Percentiles rank a stretch among this genome's conserved stretches.
Evolutionary conservation across 2,329 filamentous ascomycete genomes (phyloP).

Genomic region (Nigrospora osmanthi): DNA sequence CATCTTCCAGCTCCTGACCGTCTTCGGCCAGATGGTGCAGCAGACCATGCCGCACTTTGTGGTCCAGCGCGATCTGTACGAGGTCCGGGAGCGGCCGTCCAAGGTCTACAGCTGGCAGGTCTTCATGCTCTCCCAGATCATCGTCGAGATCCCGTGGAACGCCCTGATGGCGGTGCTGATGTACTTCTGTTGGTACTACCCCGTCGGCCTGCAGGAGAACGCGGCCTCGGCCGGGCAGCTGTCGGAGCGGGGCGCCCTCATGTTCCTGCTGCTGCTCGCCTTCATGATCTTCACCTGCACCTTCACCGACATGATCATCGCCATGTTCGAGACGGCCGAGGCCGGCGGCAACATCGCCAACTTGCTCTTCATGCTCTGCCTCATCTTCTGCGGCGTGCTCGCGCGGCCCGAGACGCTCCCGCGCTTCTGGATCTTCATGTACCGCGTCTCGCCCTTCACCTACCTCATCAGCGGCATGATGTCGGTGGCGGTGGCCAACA

Average conservation of each 20-base stretch:
- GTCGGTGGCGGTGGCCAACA: slow-evolving; percentile 52
- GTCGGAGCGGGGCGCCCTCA: slow-evolving; percentile 61
- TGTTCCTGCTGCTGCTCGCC: slow-evolving; percentile 65
- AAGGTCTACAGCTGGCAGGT: slow-evolving; percentile 78
- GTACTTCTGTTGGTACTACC: slow-evolving; percentile 77
- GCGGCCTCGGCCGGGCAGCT: slow-evolving; percentile 51
- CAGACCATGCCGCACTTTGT: slow-evolving; percentile 79
- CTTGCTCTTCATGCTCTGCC: slow-evolving; percentile 59
- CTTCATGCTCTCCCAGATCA: slow-evolving; percentile 72
- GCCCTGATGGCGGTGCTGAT: slow-evolving; percentile 64
- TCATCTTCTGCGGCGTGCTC: slow-evolving; percentile 70
- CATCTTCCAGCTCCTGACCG: slow-evolving; percentile 71
- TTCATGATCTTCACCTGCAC: slow-evolving; percentile 75
- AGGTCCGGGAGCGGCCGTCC: slow-evolving; percentile 71
- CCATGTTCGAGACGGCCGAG: slow-evolving; percentile 64
- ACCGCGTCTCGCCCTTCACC: slow-evolving; percentile 62
- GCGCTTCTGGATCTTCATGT: slow-evolving; percentile 69
- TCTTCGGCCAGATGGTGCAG: slow-evolving; percentile 70
- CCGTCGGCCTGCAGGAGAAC: slow-evolving; percentile 66
- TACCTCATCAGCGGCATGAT: slow-evolving; percentile 62
- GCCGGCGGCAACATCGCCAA: slow-evolving; percentile 67
- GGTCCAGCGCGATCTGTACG: slow-evolving; percentile 69
- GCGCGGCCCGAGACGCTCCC: slow-evolving; percentile 51
- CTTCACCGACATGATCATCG: slow-evolving; percentile 69
- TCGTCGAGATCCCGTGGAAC: slow-evolving; percentile 80